A percentile compares a stretch with the other conserved stretches of the same genome.
Evolutionary conservation across 805 yeast species (phyloP).

Genomic region (Maudiozyma turicensis): DNA sequence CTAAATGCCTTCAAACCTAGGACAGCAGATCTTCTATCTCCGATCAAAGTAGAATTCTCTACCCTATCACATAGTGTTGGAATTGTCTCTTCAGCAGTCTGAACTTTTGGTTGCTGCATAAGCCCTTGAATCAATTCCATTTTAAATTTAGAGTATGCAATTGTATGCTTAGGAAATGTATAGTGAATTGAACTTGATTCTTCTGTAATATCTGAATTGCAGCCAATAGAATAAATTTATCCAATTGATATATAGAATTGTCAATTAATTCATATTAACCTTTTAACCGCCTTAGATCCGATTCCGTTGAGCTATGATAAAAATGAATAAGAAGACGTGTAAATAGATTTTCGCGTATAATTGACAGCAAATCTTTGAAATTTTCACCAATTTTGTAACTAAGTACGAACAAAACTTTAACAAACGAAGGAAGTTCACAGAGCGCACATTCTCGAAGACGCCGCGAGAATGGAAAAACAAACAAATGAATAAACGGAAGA

Average conservation of each 20-base stretch:
- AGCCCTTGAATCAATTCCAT: conserved; percentile 36
- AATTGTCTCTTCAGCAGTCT: conserved; percentile 71
- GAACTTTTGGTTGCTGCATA: conserved; percentile 40
- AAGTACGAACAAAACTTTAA: no score
- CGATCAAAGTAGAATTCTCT: conserved; percentile 66
- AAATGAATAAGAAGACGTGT: no score
- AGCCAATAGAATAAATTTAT: background rate
- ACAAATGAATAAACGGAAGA: no score
- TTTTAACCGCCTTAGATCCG: background rate
- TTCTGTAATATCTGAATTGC: no score
- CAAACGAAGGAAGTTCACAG: background rate
- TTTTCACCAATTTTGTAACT: no score
- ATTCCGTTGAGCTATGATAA: background rate
- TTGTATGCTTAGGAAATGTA: background rate
- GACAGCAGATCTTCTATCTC: conserved; percentile 87
- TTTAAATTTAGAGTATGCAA: background rate
- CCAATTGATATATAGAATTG: background rate
- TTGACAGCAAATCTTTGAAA: no score
- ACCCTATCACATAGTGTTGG: conserved; percentile 82
- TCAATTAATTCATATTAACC: background rate
- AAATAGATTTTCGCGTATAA: background rate
- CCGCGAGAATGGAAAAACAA: background rate
- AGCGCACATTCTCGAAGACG: background rate
- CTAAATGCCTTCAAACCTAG: conserved; percentile 82
- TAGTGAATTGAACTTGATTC: background rate